Evolutionary conservation across 2,329 filamentous ascomycete genomes (phyloP), one percentile per base, ranked within the genome.

Genomic region (Zopfia rhizophila): DNA sequence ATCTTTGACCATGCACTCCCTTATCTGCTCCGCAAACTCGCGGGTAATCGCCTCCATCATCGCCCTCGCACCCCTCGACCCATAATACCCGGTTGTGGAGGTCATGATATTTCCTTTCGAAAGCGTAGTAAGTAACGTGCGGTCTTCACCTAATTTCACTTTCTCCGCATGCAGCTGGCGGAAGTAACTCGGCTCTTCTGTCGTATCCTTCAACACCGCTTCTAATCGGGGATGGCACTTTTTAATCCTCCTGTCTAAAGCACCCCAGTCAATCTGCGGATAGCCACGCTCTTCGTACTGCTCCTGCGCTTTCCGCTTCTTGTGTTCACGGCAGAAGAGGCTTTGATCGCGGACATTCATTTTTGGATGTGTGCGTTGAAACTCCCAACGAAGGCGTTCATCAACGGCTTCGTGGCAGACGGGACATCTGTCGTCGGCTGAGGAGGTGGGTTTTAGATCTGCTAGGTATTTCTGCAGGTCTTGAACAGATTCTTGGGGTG

Each of bases 71-170:
- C 91, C 91, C 14, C 86, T 82, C 3, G 86, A 82, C 2, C 91
- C 91, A 70, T 96, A 96, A 71, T 96, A 96, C 0, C 91, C 91
- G 7, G 89, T 88, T 5, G 51, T 56, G 3, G 82, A 85, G 21
- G 87, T 77, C 43, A 77, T 49, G 39, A 36, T 53, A 42, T 65
- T 68, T n/a, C 59, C 70, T 45, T 65, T 68, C 14, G 74, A 61
- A 21, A 57, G 71, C 38, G 78, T 84, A 48, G 83, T 80, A 38
- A 83, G 75, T 44, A 89, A 74, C 18, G 81, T 87, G 39, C 82
- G 79, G 21, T 81, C 82, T 61, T 81, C 78, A 10, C 86, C 86
- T 2, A 75, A 70, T 43, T 79, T 78, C 30, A 89, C 75, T 10
- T 75, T 80, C 3, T 78, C 73, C 4, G 78, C 78, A 17, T 90